A percentile compares a stretch with the other conserved stretches of the same genome.
Evolutionary conservation across 2,329 filamentous ascomycete genomes (phyloP).

Genomic region (Aspergillus carbonarius): DNA sequence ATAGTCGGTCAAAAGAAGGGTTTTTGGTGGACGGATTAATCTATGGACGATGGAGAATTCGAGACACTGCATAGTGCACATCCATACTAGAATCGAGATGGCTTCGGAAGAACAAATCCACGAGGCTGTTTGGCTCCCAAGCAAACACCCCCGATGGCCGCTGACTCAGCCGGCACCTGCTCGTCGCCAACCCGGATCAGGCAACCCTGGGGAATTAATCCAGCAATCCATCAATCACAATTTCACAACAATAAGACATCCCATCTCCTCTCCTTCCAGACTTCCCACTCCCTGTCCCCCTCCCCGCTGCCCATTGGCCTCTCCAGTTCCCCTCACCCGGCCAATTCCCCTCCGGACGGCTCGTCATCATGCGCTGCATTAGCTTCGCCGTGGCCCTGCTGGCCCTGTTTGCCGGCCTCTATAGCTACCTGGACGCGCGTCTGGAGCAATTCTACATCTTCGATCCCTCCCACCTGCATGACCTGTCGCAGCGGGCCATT

Average conservation of each 20-base stretch:
- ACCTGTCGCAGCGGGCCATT: slow-evolving; percentile 66
- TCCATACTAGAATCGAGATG: too few relatives aligned
- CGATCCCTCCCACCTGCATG: slow-evolving; percentile 64
- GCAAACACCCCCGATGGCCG: neutral
- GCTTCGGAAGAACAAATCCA: too few relatives aligned
- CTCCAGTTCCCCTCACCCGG: slow-evolving; percentile 1
- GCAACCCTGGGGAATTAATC: neutral
- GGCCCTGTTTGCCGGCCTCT: slow-evolving; percentile 37
- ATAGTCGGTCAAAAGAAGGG: neutral
- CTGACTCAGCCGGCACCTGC: neutral
- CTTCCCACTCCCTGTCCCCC: neutral
- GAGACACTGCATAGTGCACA: neutral
- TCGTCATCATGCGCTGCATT: slow-evolving; percentile 26
- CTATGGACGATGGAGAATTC: neutral
- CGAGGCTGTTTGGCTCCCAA: neutral
- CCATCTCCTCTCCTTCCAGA: neutral
- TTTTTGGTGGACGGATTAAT: neutral
- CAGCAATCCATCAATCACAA: slow-evolving; percentile 2
- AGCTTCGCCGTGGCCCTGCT: slow-evolving; percentile 36
- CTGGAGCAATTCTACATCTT: slow-evolving; percentile 69
- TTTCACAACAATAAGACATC: neutral
- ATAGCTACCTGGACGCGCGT: slow-evolving; percentile 39
- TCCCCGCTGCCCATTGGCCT: neutral
- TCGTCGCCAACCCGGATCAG: neutral
- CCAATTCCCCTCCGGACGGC: slow-evolving; percentile 1